A percentile compares a stretch with the other conserved stretches of the same genome.
phyloP scores from a whole-genome alignment of 2,329 filamentous ascomycete genomes.

The Fusarium equiseti region DNA sequence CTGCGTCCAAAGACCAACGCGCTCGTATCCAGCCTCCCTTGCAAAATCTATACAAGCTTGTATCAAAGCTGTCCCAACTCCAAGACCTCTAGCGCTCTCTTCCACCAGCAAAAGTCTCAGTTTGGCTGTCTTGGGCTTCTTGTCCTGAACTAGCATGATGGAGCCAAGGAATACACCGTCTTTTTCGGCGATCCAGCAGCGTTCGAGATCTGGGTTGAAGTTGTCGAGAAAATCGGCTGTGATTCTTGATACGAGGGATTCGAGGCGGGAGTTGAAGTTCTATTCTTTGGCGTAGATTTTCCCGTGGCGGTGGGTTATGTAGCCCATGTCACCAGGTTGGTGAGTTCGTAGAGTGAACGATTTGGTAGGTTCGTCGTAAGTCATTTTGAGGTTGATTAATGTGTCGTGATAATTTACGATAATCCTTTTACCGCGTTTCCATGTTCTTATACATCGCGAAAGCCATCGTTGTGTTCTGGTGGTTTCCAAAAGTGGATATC shows the following conservation, averaged over 20 bases:
- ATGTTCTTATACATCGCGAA: background rate
- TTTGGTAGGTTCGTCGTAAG: background rate
- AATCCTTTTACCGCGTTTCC: too few species aligned
- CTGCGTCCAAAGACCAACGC: constrained; percentile 3
- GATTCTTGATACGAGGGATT: background rate
- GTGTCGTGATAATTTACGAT: background rate
- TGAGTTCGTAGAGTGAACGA: constrained; percentile 1
- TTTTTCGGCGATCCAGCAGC: constrained; percentile 12
- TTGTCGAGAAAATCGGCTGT: constrained; percentile 12
- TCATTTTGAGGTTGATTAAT: background rate
- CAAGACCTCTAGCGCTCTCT: constrained; percentile 6
- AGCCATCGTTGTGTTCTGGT: fast-evolving
- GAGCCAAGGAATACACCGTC: constrained; percentile 1
- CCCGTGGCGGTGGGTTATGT: constrained; percentile 6
- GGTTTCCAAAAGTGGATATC: background rate
- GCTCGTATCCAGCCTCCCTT: background rate
- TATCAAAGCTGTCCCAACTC: background rate
- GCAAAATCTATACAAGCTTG: constrained; percentile 17
- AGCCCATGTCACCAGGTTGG: constrained; percentile 6
- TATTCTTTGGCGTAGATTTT: constrained; percentile 1
- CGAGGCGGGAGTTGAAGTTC: background rate
- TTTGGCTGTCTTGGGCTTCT: constrained; percentile 15
- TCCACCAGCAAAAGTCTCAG: constrained; percentile 11
- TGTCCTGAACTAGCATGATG: background rate
- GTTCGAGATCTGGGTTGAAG: background rate